These are phyloP conservation scores for Arthroderma uncinatum DNA, from an alignment of 2,329 filamentous ascomycete species.

Conservation along the genomic window DNA sequence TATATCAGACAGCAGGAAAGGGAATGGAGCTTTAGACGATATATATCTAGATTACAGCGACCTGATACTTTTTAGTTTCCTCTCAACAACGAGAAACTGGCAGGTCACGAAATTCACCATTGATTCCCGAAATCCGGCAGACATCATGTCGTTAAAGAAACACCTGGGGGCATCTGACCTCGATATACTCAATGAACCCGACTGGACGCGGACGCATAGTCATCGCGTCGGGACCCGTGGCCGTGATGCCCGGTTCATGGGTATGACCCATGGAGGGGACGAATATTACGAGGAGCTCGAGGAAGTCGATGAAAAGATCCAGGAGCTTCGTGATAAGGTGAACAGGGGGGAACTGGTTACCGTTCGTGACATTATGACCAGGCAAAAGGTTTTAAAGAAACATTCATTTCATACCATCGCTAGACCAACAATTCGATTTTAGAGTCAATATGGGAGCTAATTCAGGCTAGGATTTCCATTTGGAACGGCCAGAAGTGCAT, in stretches of 20 bases:
- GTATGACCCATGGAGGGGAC: slow-evolving; percentile 27
- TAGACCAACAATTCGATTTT: not conserved
- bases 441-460: not conserved
- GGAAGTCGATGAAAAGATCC: slow-evolving; percentile 20
- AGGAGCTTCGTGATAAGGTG: slow-evolving; percentile 19
- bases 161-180: slow-evolving; percentile 32
- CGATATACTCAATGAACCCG: slow-evolving; percentile 35
- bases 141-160: slow-evolving; percentile 8
- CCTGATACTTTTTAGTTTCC: too few relatives aligned
- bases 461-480: slow-evolving; percentile 34
- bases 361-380: slow-evolving; percentile 21
- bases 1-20: too few relatives aligned
- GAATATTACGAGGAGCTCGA: slow-evolving; percentile 18
- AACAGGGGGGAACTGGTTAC: slow-evolving; percentile 20
- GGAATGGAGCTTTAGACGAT: too few relatives aligned
- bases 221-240: slow-evolving; percentile 35
- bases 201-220: slow-evolving; percentile 31
- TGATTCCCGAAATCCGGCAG: not conserved
- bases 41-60: too few relatives aligned
- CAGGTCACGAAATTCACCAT: too few relatives aligned
- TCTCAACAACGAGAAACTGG: too few relatives aligned
- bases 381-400: slow-evolving; percentile 16
- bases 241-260: slow-evolving; percentile 27
- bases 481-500: slow-evolving; percentile 35
- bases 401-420: not conserved